phyloP scores from a whole-genome alignment of 2,329 filamentous ascomycete genomes.

The Colletotrichum brevisporum region DNA sequence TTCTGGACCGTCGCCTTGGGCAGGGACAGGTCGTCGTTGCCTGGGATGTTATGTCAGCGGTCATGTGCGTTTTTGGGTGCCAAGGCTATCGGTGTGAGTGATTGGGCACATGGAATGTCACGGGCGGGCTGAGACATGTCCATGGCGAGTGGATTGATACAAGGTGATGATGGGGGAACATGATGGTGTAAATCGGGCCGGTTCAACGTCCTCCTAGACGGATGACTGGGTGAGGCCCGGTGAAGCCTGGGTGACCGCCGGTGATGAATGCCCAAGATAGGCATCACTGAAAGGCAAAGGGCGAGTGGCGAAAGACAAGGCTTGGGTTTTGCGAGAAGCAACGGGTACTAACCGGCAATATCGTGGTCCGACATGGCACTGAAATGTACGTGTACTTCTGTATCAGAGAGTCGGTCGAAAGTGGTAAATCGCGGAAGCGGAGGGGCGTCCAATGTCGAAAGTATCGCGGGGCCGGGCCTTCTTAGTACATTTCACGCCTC shows the following conservation, averaged over 20 bases:
- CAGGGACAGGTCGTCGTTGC: constrained; percentile 74
- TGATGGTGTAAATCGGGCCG: not conserved
- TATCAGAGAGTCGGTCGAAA: constrained; percentile 18
- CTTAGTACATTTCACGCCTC: not conserved
- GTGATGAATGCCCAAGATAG: not conserved
- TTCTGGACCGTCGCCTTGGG: constrained; percentile 81
- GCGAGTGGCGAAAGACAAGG: not conserved
- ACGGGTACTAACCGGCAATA: constrained; percentile 65
- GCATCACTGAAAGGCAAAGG: not conserved
- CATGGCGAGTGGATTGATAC: not conserved
- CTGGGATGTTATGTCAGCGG: constrained; percentile 58
- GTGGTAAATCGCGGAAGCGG: constrained; percentile 12
- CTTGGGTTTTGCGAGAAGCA: too few species aligned
- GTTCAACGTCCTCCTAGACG: not conserved
- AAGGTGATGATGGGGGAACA: not conserved
- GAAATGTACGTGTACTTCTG: constrained; percentile 7
- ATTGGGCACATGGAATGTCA: too few species aligned
- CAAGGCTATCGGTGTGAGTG: not conserved
- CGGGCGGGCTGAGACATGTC: not conserved
- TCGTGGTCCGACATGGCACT: constrained; percentile 75
- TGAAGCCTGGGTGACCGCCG: not conserved
- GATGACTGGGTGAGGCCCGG: not conserved
- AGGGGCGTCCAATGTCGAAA: constrained; percentile 19
- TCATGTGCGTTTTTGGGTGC: not conserved
- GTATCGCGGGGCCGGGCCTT: constrained; percentile 20